These are phyloP conservation scores for Mucor indicus DNA, from an alignment of 371 early-diverging fungal species.

Conservation along the genomic window DNA sequence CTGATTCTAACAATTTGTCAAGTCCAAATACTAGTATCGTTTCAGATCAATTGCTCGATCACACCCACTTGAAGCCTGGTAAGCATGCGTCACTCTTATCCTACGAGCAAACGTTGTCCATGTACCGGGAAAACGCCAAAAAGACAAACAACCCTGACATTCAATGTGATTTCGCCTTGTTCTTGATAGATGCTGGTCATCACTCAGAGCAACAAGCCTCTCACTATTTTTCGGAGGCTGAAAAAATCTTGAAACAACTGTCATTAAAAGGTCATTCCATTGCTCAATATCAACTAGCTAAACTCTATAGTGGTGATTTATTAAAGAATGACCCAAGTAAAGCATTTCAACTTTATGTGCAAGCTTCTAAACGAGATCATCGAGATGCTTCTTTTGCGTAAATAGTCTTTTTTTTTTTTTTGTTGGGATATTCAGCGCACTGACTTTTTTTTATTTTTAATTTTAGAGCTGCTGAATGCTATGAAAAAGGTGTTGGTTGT, in stretches of 20 bases:
- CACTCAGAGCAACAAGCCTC: constrained; percentile 8
- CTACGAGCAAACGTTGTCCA: constrained; percentile 65
- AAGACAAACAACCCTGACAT: constrained; percentile 68
- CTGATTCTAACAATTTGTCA: no score
- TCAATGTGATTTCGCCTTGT: constrained; percentile 77
- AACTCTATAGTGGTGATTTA: constrained; percentile 53
- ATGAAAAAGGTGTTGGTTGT: constrained; percentile 61
- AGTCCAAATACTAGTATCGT: no score
- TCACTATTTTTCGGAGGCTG: constrained; percentile 46
- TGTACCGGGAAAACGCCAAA: constrained; percentile 74
- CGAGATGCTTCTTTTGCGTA: constrained; percentile 88
- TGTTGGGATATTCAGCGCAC: no score
- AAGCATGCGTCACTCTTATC: constrained; percentile 54
- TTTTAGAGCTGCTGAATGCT: constrained; percentile 51
- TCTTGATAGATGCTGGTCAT: constrained; percentile 54
- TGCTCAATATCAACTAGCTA: constrained; percentile 56
- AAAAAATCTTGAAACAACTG: constrained; percentile 47
- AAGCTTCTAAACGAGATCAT: constrained; percentile 91
- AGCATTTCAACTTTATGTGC: constrained; percentile 85
- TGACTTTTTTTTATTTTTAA: constrained; percentile 2
- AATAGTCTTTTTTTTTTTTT: no score
- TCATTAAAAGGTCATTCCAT: constrained; percentile 49
- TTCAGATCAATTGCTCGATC: constrained; percentile 39
- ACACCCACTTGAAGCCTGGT: constrained; percentile 58
- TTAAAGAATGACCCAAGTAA: constrained; percentile 77